These are phyloP conservation scores for Kalanchoe fedtschenkoi DNA, from an alignment of 164 flowering plant genomes.

Conservation along the genomic window DNA sequence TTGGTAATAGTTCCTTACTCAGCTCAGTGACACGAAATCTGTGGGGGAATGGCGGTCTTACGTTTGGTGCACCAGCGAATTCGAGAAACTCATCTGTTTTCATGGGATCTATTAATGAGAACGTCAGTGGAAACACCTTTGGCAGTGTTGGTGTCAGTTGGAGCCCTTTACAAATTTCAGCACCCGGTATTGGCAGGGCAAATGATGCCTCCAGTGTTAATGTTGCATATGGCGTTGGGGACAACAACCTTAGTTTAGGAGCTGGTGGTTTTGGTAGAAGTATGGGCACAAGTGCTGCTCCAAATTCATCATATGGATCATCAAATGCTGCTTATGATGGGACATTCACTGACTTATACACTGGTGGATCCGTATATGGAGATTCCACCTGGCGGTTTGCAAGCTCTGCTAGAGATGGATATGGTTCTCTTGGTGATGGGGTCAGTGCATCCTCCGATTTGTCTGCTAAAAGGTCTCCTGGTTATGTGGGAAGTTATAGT, in stretches of 20 bases:
- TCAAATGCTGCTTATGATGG: conserved; percentile 44
- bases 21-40: conserved; percentile 48
- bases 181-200: conserved; percentile 34
- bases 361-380: conserved; percentile 46
- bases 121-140: conserved; percentile 32
- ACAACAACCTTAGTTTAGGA: conserved; percentile 41
- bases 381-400: conserved; percentile 65
- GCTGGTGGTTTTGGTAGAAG: conserved; percentile 50
- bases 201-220: conserved; percentile 30
- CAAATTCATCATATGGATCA: conserved; percentile 34
- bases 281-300: conserved; percentile 25
- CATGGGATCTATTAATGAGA: conserved; percentile 46
- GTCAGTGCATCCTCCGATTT: conserved; percentile 29
- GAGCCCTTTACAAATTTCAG: conserved; percentile 41
- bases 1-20: conserved; percentile 50
- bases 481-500: conserved; percentile 43
- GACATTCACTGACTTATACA: conserved; percentile 38
- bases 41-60: conserved; percentile 71
- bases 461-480: conserved; percentile 30
- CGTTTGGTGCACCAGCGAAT: conserved; percentile 26
- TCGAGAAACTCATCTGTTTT: conserved; percentile 35
- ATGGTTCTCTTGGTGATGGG: conserved; percentile 45
- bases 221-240: conserved; percentile 45
- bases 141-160: conserved; percentile 35
- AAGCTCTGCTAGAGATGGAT: conserved; percentile 40